A percentile compares a stretch with the other conserved stretches of the same genome.
Evolutionary conservation across 257 asterid genomes (phyloP).

Genomic region (Striga asiatica): DNA sequence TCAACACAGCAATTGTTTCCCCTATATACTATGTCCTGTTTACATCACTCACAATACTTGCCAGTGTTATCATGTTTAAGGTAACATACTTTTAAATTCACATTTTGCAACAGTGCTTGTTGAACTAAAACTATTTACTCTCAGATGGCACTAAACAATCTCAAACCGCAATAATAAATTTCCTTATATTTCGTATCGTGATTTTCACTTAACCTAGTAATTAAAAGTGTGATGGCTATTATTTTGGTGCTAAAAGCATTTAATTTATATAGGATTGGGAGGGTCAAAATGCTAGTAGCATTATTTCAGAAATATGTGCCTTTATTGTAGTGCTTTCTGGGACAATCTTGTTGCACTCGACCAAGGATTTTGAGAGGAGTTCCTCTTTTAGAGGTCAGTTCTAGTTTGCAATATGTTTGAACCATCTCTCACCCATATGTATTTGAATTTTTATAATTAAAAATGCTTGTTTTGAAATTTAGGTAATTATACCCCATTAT

Average conservation of each 20-base stretch:
- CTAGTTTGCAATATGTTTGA: background rate
- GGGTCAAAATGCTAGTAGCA: constrained; percentile 53
- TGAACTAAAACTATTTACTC: too few species aligned
- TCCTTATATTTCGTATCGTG: too few species aligned
- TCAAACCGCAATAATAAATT: too few species aligned
- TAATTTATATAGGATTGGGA: constrained; percentile 68
- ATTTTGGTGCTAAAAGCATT: background rate
- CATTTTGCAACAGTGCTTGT: too few species aligned
- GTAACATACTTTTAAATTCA: constrained; percentile 20
- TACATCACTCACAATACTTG: constrained; percentile 73
- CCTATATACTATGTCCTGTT: constrained; percentile 88
- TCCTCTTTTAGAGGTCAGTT: constrained; percentile 52
- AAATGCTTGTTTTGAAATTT: background rate
- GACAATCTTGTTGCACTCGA: constrained; percentile 58
- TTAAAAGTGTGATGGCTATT: background rate
- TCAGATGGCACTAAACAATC: too few species aligned
- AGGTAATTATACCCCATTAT: constrained; percentile 52
- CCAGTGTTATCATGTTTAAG: constrained; percentile 83
- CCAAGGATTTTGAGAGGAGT: constrained; percentile 63
- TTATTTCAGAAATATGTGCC: constrained; percentile 65
- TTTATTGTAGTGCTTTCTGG: constrained; percentile 69
- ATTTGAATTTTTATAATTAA: background rate
- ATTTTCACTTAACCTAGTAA: background rate
- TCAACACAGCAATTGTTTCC: constrained; percentile 90
- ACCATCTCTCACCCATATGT: background rate